Percentiles rank a stretch among this genome's conserved stretches.
These are phyloP conservation scores for Capsella bursapastoris DNA, from an alignment of 345 rosid genomes.

Conservation along the genomic window DNA sequence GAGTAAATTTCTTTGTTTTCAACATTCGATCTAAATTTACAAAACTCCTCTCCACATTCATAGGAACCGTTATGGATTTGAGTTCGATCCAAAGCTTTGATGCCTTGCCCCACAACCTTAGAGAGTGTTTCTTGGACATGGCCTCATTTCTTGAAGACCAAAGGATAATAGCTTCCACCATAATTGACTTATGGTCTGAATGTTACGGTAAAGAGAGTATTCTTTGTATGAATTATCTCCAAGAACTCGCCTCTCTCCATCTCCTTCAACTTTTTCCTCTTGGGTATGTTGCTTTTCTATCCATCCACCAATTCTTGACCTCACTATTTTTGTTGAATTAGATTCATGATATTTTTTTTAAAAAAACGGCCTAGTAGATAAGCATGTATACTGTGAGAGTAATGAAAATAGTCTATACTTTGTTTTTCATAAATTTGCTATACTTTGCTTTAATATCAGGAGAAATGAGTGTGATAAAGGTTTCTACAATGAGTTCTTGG, in stretches of 20 bases:
- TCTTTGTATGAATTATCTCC: slow-evolving; percentile 44
- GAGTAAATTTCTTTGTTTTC: background rate
- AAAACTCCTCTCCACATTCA: background rate
- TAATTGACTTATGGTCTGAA: slow-evolving; percentile 62
- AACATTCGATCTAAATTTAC: background rate
- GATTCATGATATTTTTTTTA: too few species aligned
- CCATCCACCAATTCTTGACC: too few species aligned
- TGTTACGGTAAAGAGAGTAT: slow-evolving; percentile 42
- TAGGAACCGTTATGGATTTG: slow-evolving; percentile 4
- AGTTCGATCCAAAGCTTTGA: slow-evolving; percentile 46
- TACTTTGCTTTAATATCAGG: background rate
- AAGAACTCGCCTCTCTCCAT: slow-evolving; percentile 50
- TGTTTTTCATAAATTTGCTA: too few species aligned
- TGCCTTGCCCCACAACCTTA: slow-evolving; percentile 41
- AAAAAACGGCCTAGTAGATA: too few species aligned
- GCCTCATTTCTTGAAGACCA: slow-evolving; percentile 63
- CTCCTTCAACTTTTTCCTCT: slow-evolving; percentile 50
- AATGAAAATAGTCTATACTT: too few species aligned
- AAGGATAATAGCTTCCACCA: slow-evolving; percentile 50
- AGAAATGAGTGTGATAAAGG: background rate
- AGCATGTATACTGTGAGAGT: too few species aligned
- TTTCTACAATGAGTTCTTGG: slow-evolving; percentile 38
- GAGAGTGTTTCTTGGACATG: slow-evolving; percentile 59
- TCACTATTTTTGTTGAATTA: background rate
- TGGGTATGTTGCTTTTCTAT: slow-evolving; percentile 40